Evolutionary conservation across 805 yeast species (phyloP).

Genomic region (Kazachstania bromeliacearum): DNA sequence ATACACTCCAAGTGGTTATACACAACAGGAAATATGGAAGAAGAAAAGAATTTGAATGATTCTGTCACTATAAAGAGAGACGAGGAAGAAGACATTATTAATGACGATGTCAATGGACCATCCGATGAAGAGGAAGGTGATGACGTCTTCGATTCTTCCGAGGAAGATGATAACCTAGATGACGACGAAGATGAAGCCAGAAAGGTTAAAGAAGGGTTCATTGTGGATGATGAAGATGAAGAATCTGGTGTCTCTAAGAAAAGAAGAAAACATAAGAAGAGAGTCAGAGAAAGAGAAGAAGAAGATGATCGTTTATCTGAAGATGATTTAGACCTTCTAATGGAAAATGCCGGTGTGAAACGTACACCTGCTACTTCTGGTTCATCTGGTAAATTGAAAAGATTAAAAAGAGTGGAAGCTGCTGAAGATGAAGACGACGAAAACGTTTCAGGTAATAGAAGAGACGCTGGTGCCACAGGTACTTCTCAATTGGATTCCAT

Average conservation of each 20-base stretch:
- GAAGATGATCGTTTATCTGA: constrained; percentile 73
- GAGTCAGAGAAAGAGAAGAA: constrained; percentile 34
- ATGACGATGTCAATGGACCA: constrained; percentile 32
- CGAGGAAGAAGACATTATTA: constrained; percentile 21
- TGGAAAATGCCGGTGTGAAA: constrained; percentile 82
- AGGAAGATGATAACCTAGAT: constrained; percentile 77
- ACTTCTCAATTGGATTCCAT: constrained; percentile 32
- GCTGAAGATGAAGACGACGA: constrained; percentile 31
- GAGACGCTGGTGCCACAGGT: constrained; percentile 9
- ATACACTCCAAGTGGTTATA: no score
- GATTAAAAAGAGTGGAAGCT: constrained; percentile 67
- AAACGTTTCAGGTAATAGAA: constrained; percentile 7
- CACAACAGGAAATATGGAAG: no score
- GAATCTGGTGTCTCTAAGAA: constrained; percentile 21
- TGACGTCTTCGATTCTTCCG: constrained; percentile 61
- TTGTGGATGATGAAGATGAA: constrained; percentile 86
- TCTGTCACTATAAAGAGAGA: constrained; percentile 8
- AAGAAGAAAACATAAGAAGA: constrained; percentile 33
- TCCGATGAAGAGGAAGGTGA: constrained; percentile 39
- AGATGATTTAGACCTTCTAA: constrained; percentile 84
- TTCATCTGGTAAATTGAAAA: constrained; percentile 47
- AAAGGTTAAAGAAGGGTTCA: constrained; percentile 80
- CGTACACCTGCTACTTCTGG: constrained; percentile 32
- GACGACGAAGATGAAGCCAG: constrained; percentile 87
- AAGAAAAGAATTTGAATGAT: background rate